A percentile compares a stretch with the other conserved stretches of the same genome.
Conservation (phyloP, 73 alveolate genomes). For the Tetrahymena malaccensis region DNA sequence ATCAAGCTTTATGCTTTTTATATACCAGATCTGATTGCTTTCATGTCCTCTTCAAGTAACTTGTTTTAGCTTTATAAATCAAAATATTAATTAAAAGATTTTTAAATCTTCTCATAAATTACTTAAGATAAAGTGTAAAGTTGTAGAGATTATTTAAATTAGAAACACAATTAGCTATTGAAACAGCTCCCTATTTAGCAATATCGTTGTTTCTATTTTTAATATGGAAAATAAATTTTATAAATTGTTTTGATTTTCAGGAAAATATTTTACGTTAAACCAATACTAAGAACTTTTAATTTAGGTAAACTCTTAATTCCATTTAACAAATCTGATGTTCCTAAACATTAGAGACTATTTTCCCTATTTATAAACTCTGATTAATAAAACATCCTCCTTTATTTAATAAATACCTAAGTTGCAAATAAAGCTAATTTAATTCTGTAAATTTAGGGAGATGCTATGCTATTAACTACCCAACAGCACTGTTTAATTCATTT, state of each 20-base stretch:
- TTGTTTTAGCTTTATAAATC: not conserved
- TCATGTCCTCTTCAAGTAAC: not conserved
- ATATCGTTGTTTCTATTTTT: not conserved
- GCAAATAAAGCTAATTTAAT: not conserved
- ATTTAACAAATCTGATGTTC: not conserved
- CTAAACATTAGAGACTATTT: not conserved
- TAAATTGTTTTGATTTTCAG: no score
- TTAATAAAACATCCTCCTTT: no score
- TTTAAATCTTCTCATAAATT: no score
- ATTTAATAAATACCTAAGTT: not conserved
- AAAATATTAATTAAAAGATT: no score
- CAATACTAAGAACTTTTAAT: not conserved
- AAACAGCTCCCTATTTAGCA: not conserved
- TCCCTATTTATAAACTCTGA: not conserved
- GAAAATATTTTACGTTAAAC: not conserved
- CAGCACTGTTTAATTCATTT: not conserved
- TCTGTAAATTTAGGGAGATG: not conserved
- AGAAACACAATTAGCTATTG: not conserved
- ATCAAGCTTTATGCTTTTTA: no score
- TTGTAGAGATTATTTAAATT: no score
- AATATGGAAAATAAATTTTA: no score
- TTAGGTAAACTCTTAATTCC: not conserved
- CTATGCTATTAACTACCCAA: not conserved
- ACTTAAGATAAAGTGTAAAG: not conserved
- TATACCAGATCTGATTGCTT: not conserved